Conservation (phyloP, 495 filamentous ascomycete genomes). For the Penicillium bovifimosum region DNA sequence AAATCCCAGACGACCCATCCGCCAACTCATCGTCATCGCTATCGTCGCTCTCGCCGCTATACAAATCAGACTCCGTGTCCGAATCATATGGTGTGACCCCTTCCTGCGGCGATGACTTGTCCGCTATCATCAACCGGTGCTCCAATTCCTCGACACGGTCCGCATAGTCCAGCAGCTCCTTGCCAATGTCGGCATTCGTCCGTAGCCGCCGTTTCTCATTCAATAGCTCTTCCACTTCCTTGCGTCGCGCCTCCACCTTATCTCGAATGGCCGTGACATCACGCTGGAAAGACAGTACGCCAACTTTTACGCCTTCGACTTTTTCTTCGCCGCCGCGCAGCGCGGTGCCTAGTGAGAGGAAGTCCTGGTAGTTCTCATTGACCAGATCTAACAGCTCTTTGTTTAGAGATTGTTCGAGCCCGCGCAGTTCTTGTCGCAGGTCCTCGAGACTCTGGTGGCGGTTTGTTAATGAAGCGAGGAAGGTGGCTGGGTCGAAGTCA, state of each 20-base stretch:
- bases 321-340: conserved; percentile 85
- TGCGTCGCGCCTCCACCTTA: conserved; percentile 47
- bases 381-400: conserved; percentile 89
- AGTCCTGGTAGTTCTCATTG: conserved; percentile 88
- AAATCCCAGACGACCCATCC: conserved; percentile 37
- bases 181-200: conserved; percentile 51
- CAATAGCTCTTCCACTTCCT: conserved; percentile 51
- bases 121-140: conserved; percentile 54
- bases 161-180: conserved; percentile 64
- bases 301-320: conserved; percentile 85
- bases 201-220: conserved; percentile 49
- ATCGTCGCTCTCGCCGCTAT: conserved; percentile 49
- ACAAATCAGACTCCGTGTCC: conserved; percentile 36
- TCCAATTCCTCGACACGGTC: conserved; percentile 72
- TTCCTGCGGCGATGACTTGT: conserved; percentile 13
- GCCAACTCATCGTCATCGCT: conserved; percentile 48
- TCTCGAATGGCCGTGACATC: conserved; percentile 60
- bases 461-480: conserved; percentile 75
- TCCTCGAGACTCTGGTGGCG: conserved; percentile 96
- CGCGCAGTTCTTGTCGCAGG: conserved; percentile 75
- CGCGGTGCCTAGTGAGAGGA: conserved; percentile 74
- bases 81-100: conserved; percentile 15
- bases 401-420: conserved; percentile 65
- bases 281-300: conserved; percentile 74
- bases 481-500: conserved; percentile 72